Base-by-base conservation (phyloP, 805 yeast genomes). In the Monosporozyma aquatica region DNA sequence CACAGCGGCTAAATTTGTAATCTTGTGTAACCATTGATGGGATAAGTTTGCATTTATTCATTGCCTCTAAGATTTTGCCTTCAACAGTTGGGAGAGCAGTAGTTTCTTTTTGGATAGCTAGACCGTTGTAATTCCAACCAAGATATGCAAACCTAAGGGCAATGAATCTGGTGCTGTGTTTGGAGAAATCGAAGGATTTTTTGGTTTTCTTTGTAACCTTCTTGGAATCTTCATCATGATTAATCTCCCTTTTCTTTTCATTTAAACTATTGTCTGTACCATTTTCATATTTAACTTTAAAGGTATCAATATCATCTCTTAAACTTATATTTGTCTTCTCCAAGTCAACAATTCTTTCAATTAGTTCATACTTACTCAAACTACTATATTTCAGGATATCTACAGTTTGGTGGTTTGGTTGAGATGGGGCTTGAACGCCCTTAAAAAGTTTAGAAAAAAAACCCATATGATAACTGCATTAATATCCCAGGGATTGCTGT, bases 91-190 rank as follows among this genome's bases (percentile, higher is more conserved):
- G 95, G 7, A 85, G 64, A 1, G 81, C 82, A 0, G 92, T 82
- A 3, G 74, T 75, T 23, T 79, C 87, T 46, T 72, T 72, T 61
- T 92, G 97, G 37, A 75, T 66, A 0, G 95, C 95, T 20, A 92
- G 67, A 0, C 98, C 98, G 56, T 82, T 87, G 62, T 92, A 92
- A 55, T 82, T 75, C 97, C 97, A 90, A 1, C 98, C 98, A 38
- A 85, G 56, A 59, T 92, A 92, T 0, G 95, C 82, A 64, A 92
- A 92, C 47, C 75, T 68, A 24, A 92, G 55, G 0, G 95, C 97
- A 11, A 92, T 73, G 46, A 75, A 76, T 43, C 98, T 68, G 1
- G 77, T 76, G 9, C 67, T 49, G 53, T 75, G 75, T 47, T 76
- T 79, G 13, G 76, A 65, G 50, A 82, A 83, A 52, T 85, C 90